A percentile compares a stretch with the other conserved stretches of the same genome.
phyloP scores from a whole-genome alignment of 805 yeast genomes.

The Myxozyma neglecta region DNA sequence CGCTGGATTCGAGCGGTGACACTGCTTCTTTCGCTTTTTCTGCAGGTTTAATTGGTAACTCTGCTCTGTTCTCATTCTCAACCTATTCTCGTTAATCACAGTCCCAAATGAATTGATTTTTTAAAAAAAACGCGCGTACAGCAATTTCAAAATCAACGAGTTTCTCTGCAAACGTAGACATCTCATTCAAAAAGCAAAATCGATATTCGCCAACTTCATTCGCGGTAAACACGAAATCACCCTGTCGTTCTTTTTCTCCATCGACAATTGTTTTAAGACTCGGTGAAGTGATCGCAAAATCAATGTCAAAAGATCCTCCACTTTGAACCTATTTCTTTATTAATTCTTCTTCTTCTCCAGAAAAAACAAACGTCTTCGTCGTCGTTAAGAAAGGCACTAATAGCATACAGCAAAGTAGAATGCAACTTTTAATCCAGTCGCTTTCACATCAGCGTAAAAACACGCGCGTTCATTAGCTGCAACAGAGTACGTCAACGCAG shows the following conservation, averaged over 20 bases:
- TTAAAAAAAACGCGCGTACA: constrained; percentile 39
- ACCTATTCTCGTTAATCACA: constrained; percentile 18
- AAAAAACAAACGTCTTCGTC: too few relatives aligned
- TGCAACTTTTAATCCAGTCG: constrained; percentile 59
- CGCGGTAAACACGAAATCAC: constrained; percentile 73
- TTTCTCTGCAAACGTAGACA: constrained; percentile 80
- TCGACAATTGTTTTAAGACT: constrained; percentile 52
- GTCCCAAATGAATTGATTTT: not conserved
- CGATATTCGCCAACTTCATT: constrained; percentile 74
- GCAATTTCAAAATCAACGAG: constrained; percentile 79
- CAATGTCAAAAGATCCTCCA: constrained; percentile 79
- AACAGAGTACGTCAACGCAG: constrained; percentile 64
- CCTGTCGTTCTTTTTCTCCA: constrained; percentile 69
- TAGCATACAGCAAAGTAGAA: constrained; percentile 67
- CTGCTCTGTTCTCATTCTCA: constrained; percentile 54
- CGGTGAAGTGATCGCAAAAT: constrained; percentile 61
- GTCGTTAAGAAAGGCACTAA: not conserved
- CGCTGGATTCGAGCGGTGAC: constrained; percentile 27
- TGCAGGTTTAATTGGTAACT: constrained; percentile 50
- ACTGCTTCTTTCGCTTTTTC: constrained; percentile 21
- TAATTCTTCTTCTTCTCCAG: not conserved
- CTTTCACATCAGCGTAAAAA: constrained; percentile 65
- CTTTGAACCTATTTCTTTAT: constrained; percentile 49
- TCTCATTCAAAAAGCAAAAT: constrained; percentile 79
- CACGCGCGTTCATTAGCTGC: constrained; percentile 76